A percentile compares a stretch with the other conserved stretches of the same genome.
Evolutionary conservation across 306 rosid genomes (phyloP).

Genomic region (Cucurbita moschata): DNA sequence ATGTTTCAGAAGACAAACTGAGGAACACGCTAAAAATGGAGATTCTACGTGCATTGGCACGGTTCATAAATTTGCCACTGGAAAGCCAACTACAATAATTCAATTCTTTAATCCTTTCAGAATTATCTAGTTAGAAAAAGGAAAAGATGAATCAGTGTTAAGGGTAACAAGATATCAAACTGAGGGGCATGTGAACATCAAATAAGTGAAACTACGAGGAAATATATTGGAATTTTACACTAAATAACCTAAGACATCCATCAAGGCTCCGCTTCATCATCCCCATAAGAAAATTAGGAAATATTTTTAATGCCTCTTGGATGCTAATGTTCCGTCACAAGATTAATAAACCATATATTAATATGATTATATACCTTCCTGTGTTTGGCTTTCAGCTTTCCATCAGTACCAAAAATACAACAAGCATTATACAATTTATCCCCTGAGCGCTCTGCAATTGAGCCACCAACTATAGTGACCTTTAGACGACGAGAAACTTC

Average conservation of each 20-base stretch:
- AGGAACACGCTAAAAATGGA: not conserved
- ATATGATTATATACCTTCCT: constrained; percentile 43
- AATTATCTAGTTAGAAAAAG: not conserved
- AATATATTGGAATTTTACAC: not conserved
- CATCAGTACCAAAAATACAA: constrained; percentile 74
- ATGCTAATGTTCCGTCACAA: not conserved
- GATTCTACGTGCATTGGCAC: not conserved
- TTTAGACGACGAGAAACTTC: constrained; percentile 49
- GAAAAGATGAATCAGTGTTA: not conserved
- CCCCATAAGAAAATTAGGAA: not conserved
- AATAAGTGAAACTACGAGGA: not conserved
- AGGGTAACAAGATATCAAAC: not conserved
- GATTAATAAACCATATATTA: not conserved
- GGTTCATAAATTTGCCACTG: not conserved
- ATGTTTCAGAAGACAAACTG: not conserved
- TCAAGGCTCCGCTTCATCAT: not conserved
- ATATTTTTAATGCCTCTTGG: not conserved
- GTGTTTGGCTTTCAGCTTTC: constrained; percentile 64
- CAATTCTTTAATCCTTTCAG: not conserved
- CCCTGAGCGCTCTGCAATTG: constrained; percentile 73
- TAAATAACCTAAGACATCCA: not conserved
- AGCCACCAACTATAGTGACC: constrained; percentile 86
- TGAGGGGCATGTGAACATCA: not conserved
- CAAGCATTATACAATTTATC: constrained; percentile 64
- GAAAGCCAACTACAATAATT: not conserved